Conservation (phyloP, 805 yeast genomes). For the Kodamaea jinghongensis region DNA sequence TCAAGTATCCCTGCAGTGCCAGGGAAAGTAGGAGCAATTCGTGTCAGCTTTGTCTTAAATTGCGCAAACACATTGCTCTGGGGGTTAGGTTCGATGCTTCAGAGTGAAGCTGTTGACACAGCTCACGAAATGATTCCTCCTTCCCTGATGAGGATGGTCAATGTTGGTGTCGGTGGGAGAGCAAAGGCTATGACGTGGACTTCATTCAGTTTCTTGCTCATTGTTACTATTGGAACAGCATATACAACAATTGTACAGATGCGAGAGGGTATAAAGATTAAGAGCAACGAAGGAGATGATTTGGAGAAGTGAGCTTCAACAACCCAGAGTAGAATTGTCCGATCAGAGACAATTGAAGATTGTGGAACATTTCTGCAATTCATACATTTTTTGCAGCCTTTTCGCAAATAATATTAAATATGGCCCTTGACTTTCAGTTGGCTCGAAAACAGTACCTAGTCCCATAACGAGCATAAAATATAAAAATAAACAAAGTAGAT, state of each 20-base stretch:
- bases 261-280: too few species aligned
- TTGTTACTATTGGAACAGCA: slow-evolving; percentile 34
- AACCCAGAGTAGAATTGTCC: too few species aligned
- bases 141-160: slow-evolving; percentile 50
- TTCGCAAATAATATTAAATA: too few species aligned
- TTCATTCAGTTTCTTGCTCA: slow-evolving; percentile 47
- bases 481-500: too few species aligned
- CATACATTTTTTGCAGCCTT: too few species aligned
- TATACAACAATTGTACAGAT: neutral
- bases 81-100: slow-evolving; percentile 67
- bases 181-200: slow-evolving; percentile 63
- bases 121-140: slow-evolving; percentile 42
- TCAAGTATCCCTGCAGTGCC: slow-evolving; percentile 51
- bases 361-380: too few species aligned
- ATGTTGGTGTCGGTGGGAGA: slow-evolving; percentile 45
- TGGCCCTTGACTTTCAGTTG: too few species aligned
- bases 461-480: too few species aligned
- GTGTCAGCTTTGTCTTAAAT: slow-evolving; percentile 28
- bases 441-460: too few species aligned
- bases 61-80: slow-evolving; percentile 44
- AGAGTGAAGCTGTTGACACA: slow-evolving; percentile 53
- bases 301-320: too few species aligned
- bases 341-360: too few species aligned
- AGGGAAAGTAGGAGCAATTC: slow-evolving; percentile 21
- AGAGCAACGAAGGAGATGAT: too few species aligned